Evolutionary conservation across 805 yeast genomes (phyloP).

Genomic region (Kockiozyma suomiensis): DNA sequence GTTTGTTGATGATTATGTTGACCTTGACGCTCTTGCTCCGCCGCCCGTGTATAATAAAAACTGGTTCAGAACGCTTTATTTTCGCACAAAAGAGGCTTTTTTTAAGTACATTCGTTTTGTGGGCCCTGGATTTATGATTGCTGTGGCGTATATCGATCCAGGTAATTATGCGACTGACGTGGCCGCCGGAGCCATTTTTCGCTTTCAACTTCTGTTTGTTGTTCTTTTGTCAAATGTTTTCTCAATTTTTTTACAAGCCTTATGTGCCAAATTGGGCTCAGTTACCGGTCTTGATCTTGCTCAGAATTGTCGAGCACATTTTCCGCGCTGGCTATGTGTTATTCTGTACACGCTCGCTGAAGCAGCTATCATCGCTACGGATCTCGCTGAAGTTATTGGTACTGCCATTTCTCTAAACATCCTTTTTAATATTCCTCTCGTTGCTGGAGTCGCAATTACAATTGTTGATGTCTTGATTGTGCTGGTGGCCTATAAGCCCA

Average conservation of each 20-base stretch:
- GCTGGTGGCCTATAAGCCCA: conserved; percentile 83
- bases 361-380: conserved; percentile 90
- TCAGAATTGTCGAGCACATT: conserved; percentile 75
- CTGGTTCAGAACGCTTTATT: neutral
- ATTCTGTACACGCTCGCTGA: conserved; percentile 78
- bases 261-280: conserved; percentile 86
- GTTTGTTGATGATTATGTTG: neutral
- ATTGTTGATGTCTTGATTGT: conserved; percentile 84
- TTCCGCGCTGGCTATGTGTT: conserved; percentile 56
- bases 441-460: conserved; percentile 82
- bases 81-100: conserved; percentile 23
- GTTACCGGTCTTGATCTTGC: conserved; percentile 95
- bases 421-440: conserved; percentile 74
- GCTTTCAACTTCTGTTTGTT: conserved; percentile 76
- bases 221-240: conserved; percentile 77
- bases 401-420: conserved; percentile 92
- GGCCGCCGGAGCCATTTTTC: conserved; percentile 86
- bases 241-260: conserved; percentile 82
- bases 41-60: neutral
- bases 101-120: conserved; percentile 63
- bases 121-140: conserved; percentile 96
- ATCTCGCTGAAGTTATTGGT: conserved; percentile 97
- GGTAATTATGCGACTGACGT: conserved; percentile 96
- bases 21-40: conserved; percentile 4
- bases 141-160: conserved; percentile 96